Evolutionary conservation across 2,329 filamentous ascomycete genomes (phyloP).

Genomic region (Beauveria sp.): DNA sequence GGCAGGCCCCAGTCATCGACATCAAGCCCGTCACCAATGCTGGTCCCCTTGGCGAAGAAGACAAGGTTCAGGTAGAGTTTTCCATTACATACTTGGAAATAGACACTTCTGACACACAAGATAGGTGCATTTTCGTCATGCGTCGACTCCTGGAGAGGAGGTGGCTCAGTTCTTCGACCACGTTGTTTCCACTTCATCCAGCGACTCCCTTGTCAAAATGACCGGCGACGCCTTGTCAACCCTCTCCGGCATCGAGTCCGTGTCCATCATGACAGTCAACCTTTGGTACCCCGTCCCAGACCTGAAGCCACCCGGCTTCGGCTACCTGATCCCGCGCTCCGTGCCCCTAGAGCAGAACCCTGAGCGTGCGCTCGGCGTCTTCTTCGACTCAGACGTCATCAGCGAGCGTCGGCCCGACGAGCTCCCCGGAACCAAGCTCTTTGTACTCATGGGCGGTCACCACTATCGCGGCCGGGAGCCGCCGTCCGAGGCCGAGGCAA

Average conservation of each 20-base stretch:
- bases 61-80: conserved; percentile 34
- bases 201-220: conserved; percentile 34
- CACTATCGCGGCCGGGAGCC: conserved; percentile 57
- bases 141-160: not conserved
- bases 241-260: conserved; percentile 50
- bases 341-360: conserved; percentile 66
- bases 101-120: not conserved
- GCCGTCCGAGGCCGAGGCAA: conserved; percentile 58
- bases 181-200: conserved; percentile 58
- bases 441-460: conserved; percentile 91
- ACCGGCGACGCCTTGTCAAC: conserved; percentile 34
- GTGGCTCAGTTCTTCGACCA: conserved; percentile 38
- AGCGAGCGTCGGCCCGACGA: conserved; percentile 41
- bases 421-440: conserved; percentile 70
- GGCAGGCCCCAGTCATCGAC: conserved; percentile 37
- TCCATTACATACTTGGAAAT: not conserved
- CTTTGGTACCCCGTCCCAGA: conserved; percentile 66
- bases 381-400: conserved; percentile 70
- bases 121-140: not conserved
- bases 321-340: conserved; percentile 80
- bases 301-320: conserved; percentile 67
- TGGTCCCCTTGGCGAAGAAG: conserved; percentile 26
- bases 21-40: conserved; percentile 43
- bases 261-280: conserved; percentile 88
- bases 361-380: conserved; percentile 78